Conservation (phyloP, 2,329 filamentous ascomycete species). For the Fonsecaea pugnacius region DNA sequence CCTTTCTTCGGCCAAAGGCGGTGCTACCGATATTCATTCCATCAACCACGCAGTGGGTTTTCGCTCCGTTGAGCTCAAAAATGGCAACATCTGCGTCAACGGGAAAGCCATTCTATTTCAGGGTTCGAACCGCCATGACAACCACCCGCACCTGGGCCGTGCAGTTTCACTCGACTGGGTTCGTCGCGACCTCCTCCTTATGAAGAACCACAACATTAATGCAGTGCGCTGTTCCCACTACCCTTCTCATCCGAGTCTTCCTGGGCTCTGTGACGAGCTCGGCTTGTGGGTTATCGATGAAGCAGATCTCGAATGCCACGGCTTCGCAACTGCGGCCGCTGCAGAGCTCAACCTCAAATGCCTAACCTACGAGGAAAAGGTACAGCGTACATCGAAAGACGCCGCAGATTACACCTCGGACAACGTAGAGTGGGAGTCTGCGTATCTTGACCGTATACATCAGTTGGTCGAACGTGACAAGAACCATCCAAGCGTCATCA, state of each 20-base stretch:
- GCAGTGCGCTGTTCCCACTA: slow-evolving; percentile 72
- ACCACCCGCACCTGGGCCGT: slow-evolving; percentile 67
- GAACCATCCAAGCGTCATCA: slow-evolving; percentile 70
- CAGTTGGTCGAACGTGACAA: slow-evolving; percentile 71
- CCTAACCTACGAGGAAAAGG: slow-evolving; percentile 21
- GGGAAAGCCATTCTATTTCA: slow-evolving; percentile 64
- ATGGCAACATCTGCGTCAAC: slow-evolving; percentile 58
- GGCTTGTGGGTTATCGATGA: slow-evolving; percentile 47
- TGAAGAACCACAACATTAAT: slow-evolving; percentile 75
- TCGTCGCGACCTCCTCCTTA: slow-evolving; percentile 64
- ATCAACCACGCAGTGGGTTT: slow-evolving; percentile 65
- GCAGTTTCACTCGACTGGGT: slow-evolving; percentile 67
- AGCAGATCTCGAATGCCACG: slow-evolving; percentile 46
- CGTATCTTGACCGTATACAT: slow-evolving; percentile 69
- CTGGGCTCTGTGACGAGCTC: slow-evolving; percentile 43
- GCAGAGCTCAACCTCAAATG: slow-evolving; percentile 7
- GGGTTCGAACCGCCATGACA: slow-evolving; percentile 72
- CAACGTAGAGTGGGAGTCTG: slow-evolving; percentile 52
- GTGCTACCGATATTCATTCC: slow-evolving; percentile 41
- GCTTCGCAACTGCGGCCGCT: slow-evolving; percentile 35
- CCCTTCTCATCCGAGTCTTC: slow-evolving; percentile 55
- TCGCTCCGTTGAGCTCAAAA: slow-evolving; percentile 65
- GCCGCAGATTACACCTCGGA: slow-evolving; percentile 41
- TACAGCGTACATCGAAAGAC: slow-evolving; percentile 24
- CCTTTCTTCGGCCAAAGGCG: slow-evolving; percentile 19